These are phyloP conservation scores for Phytophthora rubi DNA, from an alignment of 352 stramenopile genomes.

Conservation along the genomic window DNA sequence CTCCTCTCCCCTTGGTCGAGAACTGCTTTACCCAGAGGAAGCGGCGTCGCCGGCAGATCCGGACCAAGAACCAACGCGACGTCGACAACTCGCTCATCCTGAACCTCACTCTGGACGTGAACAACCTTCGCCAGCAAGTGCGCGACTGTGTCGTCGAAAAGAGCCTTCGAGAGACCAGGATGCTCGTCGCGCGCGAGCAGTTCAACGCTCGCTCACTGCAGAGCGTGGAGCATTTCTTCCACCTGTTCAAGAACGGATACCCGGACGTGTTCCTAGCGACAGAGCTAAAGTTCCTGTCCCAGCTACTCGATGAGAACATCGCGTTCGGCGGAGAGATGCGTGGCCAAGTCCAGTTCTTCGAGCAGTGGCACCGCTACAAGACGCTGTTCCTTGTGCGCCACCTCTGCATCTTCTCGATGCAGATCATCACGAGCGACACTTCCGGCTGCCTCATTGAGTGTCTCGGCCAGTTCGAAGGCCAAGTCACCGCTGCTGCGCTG, in stretches of 20 bases:
- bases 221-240: conserved; percentile 39
- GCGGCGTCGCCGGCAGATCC: conserved; percentile 2
- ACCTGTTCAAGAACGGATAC: conserved; percentile 35
- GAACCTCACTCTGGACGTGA: conserved; percentile 44
- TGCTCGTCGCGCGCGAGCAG: conserved; percentile 30
- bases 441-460: conserved; percentile 38
- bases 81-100: conserved; percentile 28
- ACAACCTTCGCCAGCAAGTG: conserved; percentile 36
- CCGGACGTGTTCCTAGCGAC: conserved; percentile 1
- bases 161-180: conserved; percentile 28
- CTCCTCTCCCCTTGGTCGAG: too few species aligned
- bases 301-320: conserved; percentile 33
- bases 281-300: conserved; percentile 31
- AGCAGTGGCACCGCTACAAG: conserved; percentile 58
- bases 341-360: conserved; percentile 36
- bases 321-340: conserved; percentile 16
- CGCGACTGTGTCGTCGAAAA: conserved; percentile 28
- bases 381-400: conserved; percentile 37
- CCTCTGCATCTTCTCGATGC: conserved; percentile 21
- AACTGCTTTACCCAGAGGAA: conserved; percentile 1
- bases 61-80: conserved; percentile 19
- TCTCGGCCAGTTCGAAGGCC: conserved; percentile 35
- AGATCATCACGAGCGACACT: conserved; percentile 28
- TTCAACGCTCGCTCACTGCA: conserved; percentile 34
- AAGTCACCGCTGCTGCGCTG: conserved; percentile 25